Base-by-base conservation (phyloP, 306 rosid species). In the Corylus americana region DNA sequence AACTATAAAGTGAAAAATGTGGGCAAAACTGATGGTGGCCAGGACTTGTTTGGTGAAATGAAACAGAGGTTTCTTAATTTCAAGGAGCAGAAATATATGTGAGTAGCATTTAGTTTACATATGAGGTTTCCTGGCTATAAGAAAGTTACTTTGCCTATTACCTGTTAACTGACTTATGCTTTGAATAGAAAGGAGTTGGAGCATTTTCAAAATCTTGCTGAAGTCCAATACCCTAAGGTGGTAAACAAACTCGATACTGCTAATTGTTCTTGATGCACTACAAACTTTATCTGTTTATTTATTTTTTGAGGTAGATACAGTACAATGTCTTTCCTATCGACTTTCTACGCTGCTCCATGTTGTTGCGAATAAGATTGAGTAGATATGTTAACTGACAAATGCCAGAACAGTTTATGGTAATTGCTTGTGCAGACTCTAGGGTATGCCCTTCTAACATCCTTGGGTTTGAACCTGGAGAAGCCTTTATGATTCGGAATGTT, bases 351-450 rank as follows among this genome's bases (percentile, higher is more conserved):
- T 64, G 70, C 12, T 81, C 37, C 51, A 73, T 66, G n/a, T 47
- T 62, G 39, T 45, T 84, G 18, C 75, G 18, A 77, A 47, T 77
- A 73, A 59, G 7, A 48, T 79, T 39, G 68, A 54, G 78, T 25
- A 57, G 48, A 85, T 42, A 58, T 11, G 67, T 74, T 59, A 71
- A 80, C 98, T 92, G 87, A 88, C 88, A 81, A 86, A 79, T 83
- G 71, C 89, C 79, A 84, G 77, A 77, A 80, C 93, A 92, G 98
- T 92, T 92, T 82, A 79, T 95, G 98, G 98, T 91, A 78, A 93
- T 95, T 83, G 92, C 89, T 84, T 95, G 99, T 87, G 98, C 92
- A 87, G 98, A 93, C 83, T 95, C 98, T 55, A 90, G 98, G 78
- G 98, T 95, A 35, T 95, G 99, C 78, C 99, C 97, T 71, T 93